Percentiles rank a stretch among this genome's conserved stretches.
These are phyloP conservation scores for Aureobasidium sp. DNA, from an alignment of 2,329 filamentous ascomycete genomes.

Conservation along the genomic window DNA sequence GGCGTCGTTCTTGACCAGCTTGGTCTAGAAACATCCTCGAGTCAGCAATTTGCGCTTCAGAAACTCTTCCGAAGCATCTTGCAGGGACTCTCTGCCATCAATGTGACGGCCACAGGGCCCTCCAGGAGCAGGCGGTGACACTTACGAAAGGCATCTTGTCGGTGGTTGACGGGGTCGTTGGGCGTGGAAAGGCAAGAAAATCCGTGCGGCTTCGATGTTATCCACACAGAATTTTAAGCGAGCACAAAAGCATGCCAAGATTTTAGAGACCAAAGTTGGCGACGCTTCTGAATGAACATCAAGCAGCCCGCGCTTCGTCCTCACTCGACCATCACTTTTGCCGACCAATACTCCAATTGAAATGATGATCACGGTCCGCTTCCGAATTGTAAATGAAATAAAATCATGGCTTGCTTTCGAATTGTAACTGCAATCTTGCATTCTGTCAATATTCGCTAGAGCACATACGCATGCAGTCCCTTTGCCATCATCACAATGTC, in stretches of 20 bases:
- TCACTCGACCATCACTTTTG: not conserved
- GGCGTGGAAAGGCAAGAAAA: not conserved
- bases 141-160: constrained; percentile 42
- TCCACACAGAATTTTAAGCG: constrained; percentile 3
- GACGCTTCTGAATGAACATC: not conserved
- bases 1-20: constrained; percentile 93
- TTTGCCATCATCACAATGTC: not conserved
- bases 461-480: too few relatives aligned
- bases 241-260: not conserved
- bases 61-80: constrained; percentile 90
- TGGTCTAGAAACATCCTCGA: constrained; percentile 71
- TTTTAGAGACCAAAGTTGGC: not conserved
- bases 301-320: not conserved
- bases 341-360: too few relatives aligned
- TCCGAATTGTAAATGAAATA: too few relatives aligned
- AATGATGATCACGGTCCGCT: too few relatives aligned
- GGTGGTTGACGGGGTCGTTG: constrained; percentile 14
- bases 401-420: too few relatives aligned
- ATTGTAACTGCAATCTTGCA: too few relatives aligned
- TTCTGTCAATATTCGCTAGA: too few relatives aligned
- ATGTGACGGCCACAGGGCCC: not conserved
- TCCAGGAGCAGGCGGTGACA: constrained; percentile 18
- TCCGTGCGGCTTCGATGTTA: constrained; percentile 1
- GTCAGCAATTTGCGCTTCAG: constrained; percentile 99
- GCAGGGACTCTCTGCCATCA: constrained; percentile 61